phyloP scores from a whole-genome alignment of 345 rosid genomes.

The Cardamine occulta region DNA sequence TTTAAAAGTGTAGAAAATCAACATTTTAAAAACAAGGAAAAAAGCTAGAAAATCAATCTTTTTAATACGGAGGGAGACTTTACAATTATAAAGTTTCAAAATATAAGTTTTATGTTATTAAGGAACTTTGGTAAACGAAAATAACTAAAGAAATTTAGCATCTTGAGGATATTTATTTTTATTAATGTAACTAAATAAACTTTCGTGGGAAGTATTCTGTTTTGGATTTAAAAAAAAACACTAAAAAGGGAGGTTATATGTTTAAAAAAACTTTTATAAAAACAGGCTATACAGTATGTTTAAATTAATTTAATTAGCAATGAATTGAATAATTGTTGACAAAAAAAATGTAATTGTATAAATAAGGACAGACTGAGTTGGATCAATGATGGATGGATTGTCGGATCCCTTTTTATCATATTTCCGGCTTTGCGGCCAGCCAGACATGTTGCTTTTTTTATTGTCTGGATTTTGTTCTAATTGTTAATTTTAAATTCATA shows the following conservation, averaged over 20 bases:
- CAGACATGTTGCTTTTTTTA: conserved; percentile 31
- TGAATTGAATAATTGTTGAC: neutral
- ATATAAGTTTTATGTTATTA: too few relatives aligned
- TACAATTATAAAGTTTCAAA: too few relatives aligned
- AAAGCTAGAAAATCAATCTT: too few relatives aligned
- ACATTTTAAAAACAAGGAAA: too few relatives aligned
- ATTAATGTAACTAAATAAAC: neutral
- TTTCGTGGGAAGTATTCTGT: neutral
- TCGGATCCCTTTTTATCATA: conserved; percentile 16
- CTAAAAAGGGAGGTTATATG: neutral
- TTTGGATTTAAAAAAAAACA: neutral
- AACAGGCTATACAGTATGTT: too few relatives aligned
- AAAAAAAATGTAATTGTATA: too few relatives aligned
- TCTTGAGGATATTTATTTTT: neutral
- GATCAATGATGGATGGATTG: neutral
- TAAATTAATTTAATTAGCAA: neutral
- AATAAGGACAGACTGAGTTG: neutral
- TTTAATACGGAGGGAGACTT: too few relatives aligned
- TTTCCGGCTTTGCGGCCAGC: conserved; percentile 37
- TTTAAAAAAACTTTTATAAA: too few relatives aligned
- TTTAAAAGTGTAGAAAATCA: too few relatives aligned
- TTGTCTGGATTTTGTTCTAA: conserved; percentile 19
- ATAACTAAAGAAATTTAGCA: neutral
- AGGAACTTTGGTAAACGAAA: neutral
- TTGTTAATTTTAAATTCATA: neutral